Base-by-base conservation (phyloP, 768 basidiomycete genomes). In the Zangia roseola region DNA sequence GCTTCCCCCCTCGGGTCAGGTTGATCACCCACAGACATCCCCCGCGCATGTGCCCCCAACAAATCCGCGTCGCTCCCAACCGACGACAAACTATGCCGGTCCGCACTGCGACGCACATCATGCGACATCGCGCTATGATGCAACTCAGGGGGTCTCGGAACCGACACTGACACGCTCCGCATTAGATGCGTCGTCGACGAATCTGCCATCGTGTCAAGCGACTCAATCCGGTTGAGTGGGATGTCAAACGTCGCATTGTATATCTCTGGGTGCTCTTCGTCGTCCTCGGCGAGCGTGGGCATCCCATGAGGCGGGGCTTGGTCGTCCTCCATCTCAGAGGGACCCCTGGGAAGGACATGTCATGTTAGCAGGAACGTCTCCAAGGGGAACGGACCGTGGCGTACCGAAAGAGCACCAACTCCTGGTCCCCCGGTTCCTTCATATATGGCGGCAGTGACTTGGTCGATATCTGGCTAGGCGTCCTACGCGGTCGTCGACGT, bases 361-460 rank as follows among this genome's bases (percentile, higher is more conserved):
- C 19, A 48, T n/a, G 26, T 42, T 36, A 20, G 34, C 23, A 46
- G 26, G 25, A 50, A 21, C 34, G 23, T 28, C n/a, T 19, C 7
- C n/a, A 6, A 24, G n/a, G n/a, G 19, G 10, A 36, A 35, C 26
- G 6, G n/a, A 16, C 26, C 20, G 38, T 23, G 9, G 45, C 72
- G 54, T 50, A 79, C 78, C 76, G 64, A 37, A 68, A 72, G 43
- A 92, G 81, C 6, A 92, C 90, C 24, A 92, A 74, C 63, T 92
- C 90, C 33, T 84, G 74, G 40, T 90, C 90, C 14, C 88, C 89
- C 0, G 90, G 88, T 52, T 92, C 89, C 67, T 90, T 90, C 71
- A 80, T 87, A 57, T 92, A 92, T 24, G 76, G 80, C 6, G 90
- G 90, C 25, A 92, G 64, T 6, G 85, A 89, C 24, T 77, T 80